Evolutionary conservation across 208 protist genomes (phyloP).

Genomic region (Leishmania lainsoni): DNA sequence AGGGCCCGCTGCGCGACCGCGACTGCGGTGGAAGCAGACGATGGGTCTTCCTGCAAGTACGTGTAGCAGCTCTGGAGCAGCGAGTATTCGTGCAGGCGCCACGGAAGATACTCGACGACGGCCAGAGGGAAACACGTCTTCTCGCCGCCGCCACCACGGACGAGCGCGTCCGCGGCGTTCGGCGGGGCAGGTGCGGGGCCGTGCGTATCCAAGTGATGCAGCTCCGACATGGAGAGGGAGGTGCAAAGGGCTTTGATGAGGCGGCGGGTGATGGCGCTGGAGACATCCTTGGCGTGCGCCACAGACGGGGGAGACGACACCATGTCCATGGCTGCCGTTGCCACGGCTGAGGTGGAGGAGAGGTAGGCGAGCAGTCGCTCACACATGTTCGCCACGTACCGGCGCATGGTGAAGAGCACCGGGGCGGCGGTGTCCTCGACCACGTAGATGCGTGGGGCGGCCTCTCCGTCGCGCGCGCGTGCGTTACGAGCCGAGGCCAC

Average conservation of each 20-base stretch:
- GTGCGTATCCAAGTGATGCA: constrained; percentile 4
- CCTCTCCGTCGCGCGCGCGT: background rate
- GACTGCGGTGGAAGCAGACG: constrained; percentile 42
- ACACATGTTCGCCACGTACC: constrained; percentile 74
- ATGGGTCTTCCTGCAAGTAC: constrained; percentile 24
- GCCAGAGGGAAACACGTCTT: constrained; percentile 56
- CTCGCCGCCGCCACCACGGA: background rate
- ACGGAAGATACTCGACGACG: constrained; percentile 71
- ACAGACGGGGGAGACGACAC: background rate
- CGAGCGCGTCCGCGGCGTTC: background rate
- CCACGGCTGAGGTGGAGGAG: constrained; percentile 22
- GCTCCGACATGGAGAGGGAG: constrained; percentile 30
- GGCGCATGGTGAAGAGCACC: constrained; percentile 52
- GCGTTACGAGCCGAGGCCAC: background rate
- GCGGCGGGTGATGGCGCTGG: constrained; percentile 7
- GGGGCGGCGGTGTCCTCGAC: constrained; percentile 53
- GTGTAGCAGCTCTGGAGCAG: constrained; percentile 57
- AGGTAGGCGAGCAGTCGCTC: constrained; percentile 41
- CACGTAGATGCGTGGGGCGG: constrained; percentile 16
- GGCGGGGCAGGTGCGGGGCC: background rate
- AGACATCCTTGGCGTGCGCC: constrained; percentile 7
- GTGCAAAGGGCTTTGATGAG: constrained; percentile 25
- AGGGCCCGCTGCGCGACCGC: constrained; percentile 44
- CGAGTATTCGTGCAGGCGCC: constrained; percentile 74
- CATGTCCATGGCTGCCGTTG: constrained; percentile 7